phyloP scores from a whole-genome alignment of 2,329 filamentous ascomycete species.

The Lachnellula hyalina region DNA sequence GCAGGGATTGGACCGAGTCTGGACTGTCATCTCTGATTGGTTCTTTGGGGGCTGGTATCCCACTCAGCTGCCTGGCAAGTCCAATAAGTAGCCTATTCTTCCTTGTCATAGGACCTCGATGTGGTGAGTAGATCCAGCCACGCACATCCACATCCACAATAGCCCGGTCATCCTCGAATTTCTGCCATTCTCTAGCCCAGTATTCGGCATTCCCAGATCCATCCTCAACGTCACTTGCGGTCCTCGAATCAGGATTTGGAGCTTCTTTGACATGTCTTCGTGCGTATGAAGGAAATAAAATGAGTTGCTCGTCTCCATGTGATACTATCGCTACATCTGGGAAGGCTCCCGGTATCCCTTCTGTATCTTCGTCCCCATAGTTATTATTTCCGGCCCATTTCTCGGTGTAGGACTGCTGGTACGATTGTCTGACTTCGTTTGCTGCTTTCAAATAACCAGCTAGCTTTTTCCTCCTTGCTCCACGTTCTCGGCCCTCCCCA shows the following conservation, averaged over 20 bases:
- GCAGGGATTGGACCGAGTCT: slow-evolving; percentile 22
- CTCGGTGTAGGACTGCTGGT: slow-evolving; percentile 47
- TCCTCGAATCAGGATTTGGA: slow-evolving; percentile 31
- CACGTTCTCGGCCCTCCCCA: slow-evolving; percentile 47
- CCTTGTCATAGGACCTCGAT: slow-evolving; percentile 75
- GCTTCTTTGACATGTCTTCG: slow-evolving; percentile 37
- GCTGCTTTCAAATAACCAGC: slow-evolving; percentile 67
- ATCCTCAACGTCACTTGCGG: slow-evolving; percentile 35
- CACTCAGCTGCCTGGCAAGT: slow-evolving; percentile 80
- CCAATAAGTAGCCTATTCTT: slow-evolving; percentile 84
- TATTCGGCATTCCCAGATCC: slow-evolving; percentile 61
- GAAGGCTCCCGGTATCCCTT: slow-evolving; percentile 68
- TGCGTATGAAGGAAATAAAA: slow-evolving; percentile 93
- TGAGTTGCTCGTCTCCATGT: slow-evolving; percentile 83
- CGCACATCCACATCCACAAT: slow-evolving; percentile 91
- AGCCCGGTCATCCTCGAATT: slow-evolving; percentile 74
- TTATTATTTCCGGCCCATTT: slow-evolving; percentile 42
- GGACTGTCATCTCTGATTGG: slow-evolving; percentile 27
- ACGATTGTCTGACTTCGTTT: slow-evolving; percentile 65
- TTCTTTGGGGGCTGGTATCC: slow-evolving; percentile 55
- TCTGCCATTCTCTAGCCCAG: slow-evolving; percentile 74
- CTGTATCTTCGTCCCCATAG: slow-evolving; percentile 38
- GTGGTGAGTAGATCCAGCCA: slow-evolving; percentile 90
- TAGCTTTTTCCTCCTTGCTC: slow-evolving; percentile 71
- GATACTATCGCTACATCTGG: slow-evolving; percentile 77